Base-by-base conservation (phyloP, 108 stramenopile species). In the Parietichytrium sp. region DNA sequence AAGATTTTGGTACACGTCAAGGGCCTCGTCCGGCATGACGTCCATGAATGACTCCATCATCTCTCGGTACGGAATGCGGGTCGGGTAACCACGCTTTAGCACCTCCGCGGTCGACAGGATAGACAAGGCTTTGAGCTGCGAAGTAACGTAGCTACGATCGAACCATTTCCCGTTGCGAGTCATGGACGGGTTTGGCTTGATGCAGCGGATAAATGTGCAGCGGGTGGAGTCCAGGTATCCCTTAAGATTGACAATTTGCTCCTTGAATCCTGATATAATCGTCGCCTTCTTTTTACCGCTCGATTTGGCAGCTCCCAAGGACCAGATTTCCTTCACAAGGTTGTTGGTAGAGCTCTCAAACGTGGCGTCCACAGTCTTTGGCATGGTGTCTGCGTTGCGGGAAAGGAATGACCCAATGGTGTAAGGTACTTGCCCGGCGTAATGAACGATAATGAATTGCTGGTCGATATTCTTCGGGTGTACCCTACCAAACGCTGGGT, bases 191-290 rank as follows among this genome's bases (percentile, higher is more conserved):
- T 89, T 89, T 13, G 88, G 88, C 82, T 89, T 89, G 78, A 89
- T 88, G 50, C 88, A 89, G 38, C 88, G 79, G 25, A 89, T 86
- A 54, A 84, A 84, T 4, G 49, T 31, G 80, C 84, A 84, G 47
- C 26, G 26, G 26, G 84, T 84, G 27, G 80, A 25, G 48, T 55
- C 38, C n/a, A 84, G 79, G 6, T 48, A 10, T 16, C 31, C 30
- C 52, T 55, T 84, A 36, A 84, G 61, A 0, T 81, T 80, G 25
- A 51, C 25, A 29, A 84, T 84, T 13, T 47, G 27, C 23, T 82
- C 45, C 78, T 93, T 92, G 85, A 98, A 98, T 80, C 96, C 94
- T 7, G 79, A 79, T 27, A 87, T 87, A 25, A 90, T 83, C 47
- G 90, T 87, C 49, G 81, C 51, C 27, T 54, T 29, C 54, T 61